Evolutionary conservation across 2,329 filamentous ascomycete genomes (phyloP), one percentile per base, ranked within the genome.

Genomic region (Trichoderma simmonsii): DNA sequence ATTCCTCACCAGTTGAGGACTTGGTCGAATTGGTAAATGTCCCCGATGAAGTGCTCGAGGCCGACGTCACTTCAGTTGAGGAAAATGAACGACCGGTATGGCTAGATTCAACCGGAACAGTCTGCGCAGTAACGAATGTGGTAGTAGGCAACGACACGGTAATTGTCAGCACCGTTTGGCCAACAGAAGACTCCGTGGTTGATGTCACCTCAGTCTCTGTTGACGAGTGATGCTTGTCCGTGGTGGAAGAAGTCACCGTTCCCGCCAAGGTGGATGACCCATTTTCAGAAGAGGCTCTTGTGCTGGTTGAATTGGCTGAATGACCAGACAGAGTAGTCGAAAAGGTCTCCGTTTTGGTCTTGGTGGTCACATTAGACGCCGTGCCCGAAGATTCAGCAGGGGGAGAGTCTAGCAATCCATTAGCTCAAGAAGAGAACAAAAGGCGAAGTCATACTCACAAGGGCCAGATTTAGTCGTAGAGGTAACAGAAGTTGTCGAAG

Each of bases 371-470:
- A 34, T 61, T 28, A 28, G 71, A 61, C 56, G 59, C 32, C 12
- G 71, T 63, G 9, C 64, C 24, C 30, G 70, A 71, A 6, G 72
- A 71, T 18, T 56, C 66, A 43, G 18, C 61, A 54, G 39, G 28
- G 3, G 64, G 56, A 26, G 60, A 30, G 21, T 72, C 72, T 71
- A 34, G 9, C 62, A n/a, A 18, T 5, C 2, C 9, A 24, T 72
- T 51, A 73, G 72, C 12, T 64, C 30, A 24, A 18, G 18, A 21
- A 51, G 18, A 32, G 3, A 15, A 39, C 2, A 18, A 59, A 18
- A 12, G 57, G 11, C 9, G 1, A 12, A 12, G 14, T 0, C 7
- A 51, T 14, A 73, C 75, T 73, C n/a, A 76, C 75, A 71, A 36
- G 34, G 43, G 21, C 28, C 39, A 56, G 64, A 67, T n/a, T 34